Conservation (phyloP, 805 yeast species). For the Maudiozyma saulgeensis region DNA sequence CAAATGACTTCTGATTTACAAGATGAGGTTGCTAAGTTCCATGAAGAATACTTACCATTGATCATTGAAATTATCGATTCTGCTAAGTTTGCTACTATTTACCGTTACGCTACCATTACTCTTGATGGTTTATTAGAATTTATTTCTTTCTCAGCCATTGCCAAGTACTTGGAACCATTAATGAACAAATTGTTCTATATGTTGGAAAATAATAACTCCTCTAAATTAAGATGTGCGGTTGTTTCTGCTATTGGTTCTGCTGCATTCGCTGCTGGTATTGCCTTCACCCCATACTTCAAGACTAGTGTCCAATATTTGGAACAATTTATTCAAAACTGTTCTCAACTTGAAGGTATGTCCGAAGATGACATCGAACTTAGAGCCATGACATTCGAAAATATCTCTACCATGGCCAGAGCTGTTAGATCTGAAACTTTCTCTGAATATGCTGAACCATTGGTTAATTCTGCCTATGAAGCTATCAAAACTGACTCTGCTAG, state of each 20-base stretch:
- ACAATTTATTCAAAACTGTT: conserved; percentile 65
- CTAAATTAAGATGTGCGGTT: conserved; percentile 61
- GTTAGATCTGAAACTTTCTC: conserved; percentile 87
- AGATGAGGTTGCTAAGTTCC: conserved; percentile 75
- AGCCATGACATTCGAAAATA: conserved; percentile 86
- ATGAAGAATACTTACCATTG: conserved; percentile 73
- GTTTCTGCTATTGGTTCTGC: conserved; percentile 96
- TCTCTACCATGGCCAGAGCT: conserved; percentile 92
- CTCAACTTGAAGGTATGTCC: conserved; percentile 62
- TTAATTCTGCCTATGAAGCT: conserved; percentile 77
- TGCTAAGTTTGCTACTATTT: conserved; percentile 73
- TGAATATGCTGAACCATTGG: conserved; percentile 76
- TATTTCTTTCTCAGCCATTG: conserved; percentile 79
- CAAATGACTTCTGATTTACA: conserved; percentile 77
- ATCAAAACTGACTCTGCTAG: conserved; percentile 70
- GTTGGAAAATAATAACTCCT: conserved; percentile 67
- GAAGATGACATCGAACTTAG: conserved; percentile 88
- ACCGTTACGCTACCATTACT: conserved; percentile 84
- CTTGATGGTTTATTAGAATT: conserved; percentile 87
- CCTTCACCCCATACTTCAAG: conserved; percentile 78
- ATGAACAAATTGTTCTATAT: conserved; percentile 82
- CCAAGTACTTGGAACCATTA: conserved; percentile 73
- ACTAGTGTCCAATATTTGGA: conserved; percentile 72
- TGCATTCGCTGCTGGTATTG: conserved; percentile 88
- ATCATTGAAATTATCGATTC: conserved; percentile 80